These are phyloP conservation scores for Neoboletus magnificus DNA, from an alignment of 768 basidiomycete species.

Conservation along the genomic window DNA sequence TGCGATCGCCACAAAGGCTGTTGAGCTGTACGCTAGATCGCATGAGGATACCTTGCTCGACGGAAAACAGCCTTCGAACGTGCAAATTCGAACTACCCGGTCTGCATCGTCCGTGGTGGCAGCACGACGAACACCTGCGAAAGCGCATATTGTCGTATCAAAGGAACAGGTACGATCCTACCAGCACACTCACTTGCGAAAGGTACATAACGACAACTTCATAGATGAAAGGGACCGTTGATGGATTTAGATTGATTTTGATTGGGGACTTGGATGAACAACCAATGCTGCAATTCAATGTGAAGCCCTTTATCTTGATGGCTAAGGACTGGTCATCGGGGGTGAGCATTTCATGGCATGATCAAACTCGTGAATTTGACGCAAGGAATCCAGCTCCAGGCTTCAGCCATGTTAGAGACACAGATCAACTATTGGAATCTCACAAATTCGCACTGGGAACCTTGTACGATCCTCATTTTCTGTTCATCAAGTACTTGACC, in stretches of 20 bases:
- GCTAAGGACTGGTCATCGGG: conserved; percentile 94
- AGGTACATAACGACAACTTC: background rate
- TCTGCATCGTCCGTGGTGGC: conserved; percentile 3
- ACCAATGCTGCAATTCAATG: conserved; percentile 84
- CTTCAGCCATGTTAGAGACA: conserved; percentile 75
- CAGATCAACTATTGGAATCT: conserved; percentile 96
- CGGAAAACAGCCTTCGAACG: conserved; percentile 7
- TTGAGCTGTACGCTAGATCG: conserved; percentile 62
- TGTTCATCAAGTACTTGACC: conserved; percentile 9
- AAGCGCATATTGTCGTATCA: conserved; percentile 55
- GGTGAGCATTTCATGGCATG: conserved; percentile 40
- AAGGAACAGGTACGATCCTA: conserved; percentile 69
- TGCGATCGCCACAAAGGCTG: conserved; percentile 80
- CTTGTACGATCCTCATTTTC: conserved; percentile 46
- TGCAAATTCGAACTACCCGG: conserved; percentile 1
- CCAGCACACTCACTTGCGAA: background rate
- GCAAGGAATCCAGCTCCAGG: conserved; percentile 59
- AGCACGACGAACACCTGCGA: conserved; percentile 22
- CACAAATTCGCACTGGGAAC: conserved; percentile 98
- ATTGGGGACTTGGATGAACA: conserved; percentile 96
- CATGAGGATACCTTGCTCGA: conserved; percentile 25
- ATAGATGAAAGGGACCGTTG: conserved; percentile 81
- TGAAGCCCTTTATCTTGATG: conserved; percentile 78
- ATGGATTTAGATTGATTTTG: conserved; percentile 88
- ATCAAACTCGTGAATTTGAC: conserved; percentile 1